Conservation (phyloP, 2,329 filamentous ascomycete species). For the Coleophoma crateriformis region DNA sequence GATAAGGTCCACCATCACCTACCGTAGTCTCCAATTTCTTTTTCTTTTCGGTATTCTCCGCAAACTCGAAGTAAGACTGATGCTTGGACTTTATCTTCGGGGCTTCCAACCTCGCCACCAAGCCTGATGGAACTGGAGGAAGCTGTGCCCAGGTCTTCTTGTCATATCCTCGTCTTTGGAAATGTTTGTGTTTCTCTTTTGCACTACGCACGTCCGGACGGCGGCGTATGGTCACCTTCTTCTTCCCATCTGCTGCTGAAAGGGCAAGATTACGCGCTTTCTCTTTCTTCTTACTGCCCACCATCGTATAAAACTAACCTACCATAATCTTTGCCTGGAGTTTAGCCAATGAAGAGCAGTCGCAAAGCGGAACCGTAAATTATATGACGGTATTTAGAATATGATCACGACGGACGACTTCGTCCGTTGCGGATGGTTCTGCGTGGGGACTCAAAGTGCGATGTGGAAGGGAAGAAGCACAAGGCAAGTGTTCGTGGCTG, state of each 20-base stretch:
- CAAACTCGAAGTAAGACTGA: conserved; percentile 57
- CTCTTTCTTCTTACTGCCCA: conserved; percentile 4
- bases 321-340: conserved; percentile 7
- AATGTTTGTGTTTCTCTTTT: conserved; percentile 2
- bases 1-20: conserved; percentile 16
- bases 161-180: neutral
- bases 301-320: conserved; percentile 2
- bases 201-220: conserved; percentile 20
- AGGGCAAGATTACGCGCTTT: conserved; percentile 1
- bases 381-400: no score
- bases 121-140: conserved; percentile 19
- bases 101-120: conserved; percentile 24
- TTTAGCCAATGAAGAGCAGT: neutral
- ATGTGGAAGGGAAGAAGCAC: no score
- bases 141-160: conserved; percentile 18
- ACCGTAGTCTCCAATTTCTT: conserved; percentile 60
- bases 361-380: no score
- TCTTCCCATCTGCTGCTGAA: neutral
- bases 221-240: conserved; percentile 7
- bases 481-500: no score
- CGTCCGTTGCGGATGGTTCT: conserved; percentile 12
- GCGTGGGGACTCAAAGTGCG: conserved; percentile 2
- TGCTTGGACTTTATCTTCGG: conserved; percentile 42
- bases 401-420: conserved; percentile 2
- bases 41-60: conserved; percentile 59